Evolutionary conservation across 768 basidiomycete species (phyloP), one percentile per base, ranked within the genome.

Genomic region (Clavulina sp.): DNA sequence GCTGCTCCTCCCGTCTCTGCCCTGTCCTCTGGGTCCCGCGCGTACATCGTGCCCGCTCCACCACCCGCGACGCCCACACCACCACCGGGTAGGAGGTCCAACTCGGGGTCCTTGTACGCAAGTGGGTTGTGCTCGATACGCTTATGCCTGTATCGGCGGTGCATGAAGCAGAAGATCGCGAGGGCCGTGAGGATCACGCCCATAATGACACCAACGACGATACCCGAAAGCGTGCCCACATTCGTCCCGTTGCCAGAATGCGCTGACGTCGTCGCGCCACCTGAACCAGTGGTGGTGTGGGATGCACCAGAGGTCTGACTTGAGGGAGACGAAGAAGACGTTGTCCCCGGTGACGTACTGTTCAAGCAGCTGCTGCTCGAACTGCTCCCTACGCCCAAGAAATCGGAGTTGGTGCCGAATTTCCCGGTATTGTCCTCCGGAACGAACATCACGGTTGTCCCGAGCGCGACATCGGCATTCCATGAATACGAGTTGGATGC

Each of bases 391-490:
- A 49, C 53, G 18, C 13, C 33, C 31, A 50, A 19, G 28, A 54
- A 6, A 28, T 56, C 55, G 0, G 55, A 31, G n/a, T 53, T 24
- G 18, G 44, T 53, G 13, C 55, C 55, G 3, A 23, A 32, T 18
- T 53, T 44, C 24, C 53, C 53, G 31, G 48, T 24, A 19, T 28
- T 19, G 49, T 56, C 55, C 16, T 23, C 23, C 5, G 54, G 26
- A 16, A 41, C 26, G 2, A 54, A 16, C 13, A 54, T 49, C 13
- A 56, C 9, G 21, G n/a, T 13, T 23, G 53, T 56, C 13, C 54
- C 54, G 34, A 47, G 23, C 9, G 54, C 51, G 24, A 49, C 48
- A 21, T 53, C 41, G 16, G 46, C 36, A 21, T 38, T 49, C 54
- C 54, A 56, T 6, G 41, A 18, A 30, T 55, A 56, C 21, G 33